phyloP scores from a whole-genome alignment of 176 grass and related monocot species.

The Rhipidocladum racemiflorum region DNA sequence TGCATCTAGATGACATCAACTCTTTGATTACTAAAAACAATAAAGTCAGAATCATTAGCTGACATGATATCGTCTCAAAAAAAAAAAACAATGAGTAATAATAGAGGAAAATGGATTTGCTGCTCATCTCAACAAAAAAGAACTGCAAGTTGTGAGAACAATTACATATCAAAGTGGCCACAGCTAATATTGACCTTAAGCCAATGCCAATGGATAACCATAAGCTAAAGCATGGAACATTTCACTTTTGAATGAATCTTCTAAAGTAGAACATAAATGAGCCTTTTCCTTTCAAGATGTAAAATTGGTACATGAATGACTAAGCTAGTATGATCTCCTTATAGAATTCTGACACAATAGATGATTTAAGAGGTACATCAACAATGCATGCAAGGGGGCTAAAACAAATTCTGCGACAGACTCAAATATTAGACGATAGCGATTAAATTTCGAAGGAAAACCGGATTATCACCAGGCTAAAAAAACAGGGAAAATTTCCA shows the following conservation, averaged over 20 bases:
- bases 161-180: not conserved
- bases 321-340: constrained; percentile 22
- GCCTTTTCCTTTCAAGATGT: not conserved
- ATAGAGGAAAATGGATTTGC: not conserved
- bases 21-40: not conserved
- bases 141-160: not conserved
- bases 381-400: too few species aligned
- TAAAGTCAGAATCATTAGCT: not conserved
- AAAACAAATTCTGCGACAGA: too few species aligned
- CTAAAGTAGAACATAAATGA: not conserved
- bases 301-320: constrained; percentile 30
- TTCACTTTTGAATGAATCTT: constrained; percentile 22
- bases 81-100: not conserved
- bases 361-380: not conserved
- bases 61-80: not conserved
- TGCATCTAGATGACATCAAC: not conserved
- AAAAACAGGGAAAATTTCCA: not conserved
- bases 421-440: too few species aligned
- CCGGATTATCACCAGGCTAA: not conserved
- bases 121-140: too few species aligned
- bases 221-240: constrained; percentile 5
- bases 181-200: constrained; percentile 12
- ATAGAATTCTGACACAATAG: not conserved
- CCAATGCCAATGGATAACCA: not conserved
- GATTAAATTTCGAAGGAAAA: too few species aligned